Base-by-base conservation (phyloP, 345 rosid species). In the Streptanthus diversifolius region DNA sequence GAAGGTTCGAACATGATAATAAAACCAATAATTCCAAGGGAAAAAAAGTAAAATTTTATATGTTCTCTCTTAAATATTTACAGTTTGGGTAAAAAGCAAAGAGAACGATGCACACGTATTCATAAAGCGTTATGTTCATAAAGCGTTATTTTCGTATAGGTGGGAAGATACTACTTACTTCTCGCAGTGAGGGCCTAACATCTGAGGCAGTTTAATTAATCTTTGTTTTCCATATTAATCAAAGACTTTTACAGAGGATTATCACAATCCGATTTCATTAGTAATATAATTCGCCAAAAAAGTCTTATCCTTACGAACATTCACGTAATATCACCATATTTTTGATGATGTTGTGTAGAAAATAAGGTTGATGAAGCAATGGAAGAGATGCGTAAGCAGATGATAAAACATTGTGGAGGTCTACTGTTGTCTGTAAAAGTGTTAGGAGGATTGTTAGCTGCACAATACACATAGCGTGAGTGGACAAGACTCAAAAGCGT, bases 161-260 rank as follows among this genome's bases (percentile, higher is more conserved):
- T 25, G 81, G 85, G 72, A 86, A 82, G 70, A 59, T 84, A 43
- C 36, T 86, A 69, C 45, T 82, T 39, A 86, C 90, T 0, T 79
- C 90, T 19, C 82, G 85, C 3, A 58, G 81, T 0, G 74, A 9
- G 17, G 54, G 5, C n/a, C n/a, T n/a, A n/a, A n/a, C n/a, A n/a
- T n/a, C n/a, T n/a, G n/a, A n/a, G 8, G 52, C 2, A 25, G 27
- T 25, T 25, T 3, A 3, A 25, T 25, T 25, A 2, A 25, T 25
- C 27, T 25, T 25, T 25, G 2, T 25, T 22, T 22, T 22, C 2
- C 27, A 25, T 25, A 25, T 25, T 2, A 25, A 25, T 25, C 27
- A 25, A 25, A 1, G 27, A 25, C 27, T 2, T 1, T 24, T 27
- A 27, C 5, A 2, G 1, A 1, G 29, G 29, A 29, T 29, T 6